phyloP scores from a whole-genome alignment of 2,329 filamentous ascomycete genomes.

The Helotiales sp. region DNA sequence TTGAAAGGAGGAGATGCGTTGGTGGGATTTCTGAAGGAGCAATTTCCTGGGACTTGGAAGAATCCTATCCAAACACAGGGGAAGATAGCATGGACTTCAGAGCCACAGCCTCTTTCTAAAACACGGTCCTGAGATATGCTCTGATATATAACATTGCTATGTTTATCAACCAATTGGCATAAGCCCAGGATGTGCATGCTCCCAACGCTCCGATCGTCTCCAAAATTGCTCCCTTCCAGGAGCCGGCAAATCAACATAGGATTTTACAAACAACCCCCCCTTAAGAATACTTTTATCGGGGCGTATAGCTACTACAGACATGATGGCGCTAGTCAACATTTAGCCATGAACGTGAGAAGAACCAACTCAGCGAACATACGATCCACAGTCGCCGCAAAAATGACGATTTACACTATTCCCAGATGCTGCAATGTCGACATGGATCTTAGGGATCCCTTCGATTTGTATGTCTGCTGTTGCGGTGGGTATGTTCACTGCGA shows the following conservation, averaged over 20 bases:
- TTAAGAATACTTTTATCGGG: constrained; percentile 21
- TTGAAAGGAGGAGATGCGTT: constrained; percentile 16
- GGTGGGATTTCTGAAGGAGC: constrained; percentile 14
- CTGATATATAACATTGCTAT: background rate
- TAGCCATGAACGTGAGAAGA: background rate
- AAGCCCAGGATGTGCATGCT: constrained; percentile 13
- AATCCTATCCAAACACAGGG: background rate
- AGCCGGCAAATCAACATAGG: constrained; percentile 16
- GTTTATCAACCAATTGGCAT: constrained; percentile 7
- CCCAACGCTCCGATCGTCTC: constrained; percentile 22
- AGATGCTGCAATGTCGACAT: constrained; percentile 13
- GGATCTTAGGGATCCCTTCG: constrained; percentile 21
- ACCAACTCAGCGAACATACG: constrained; percentile 2
- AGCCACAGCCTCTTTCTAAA: background rate
- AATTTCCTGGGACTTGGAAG: constrained; percentile 13
- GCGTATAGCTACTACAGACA: constrained; percentile 10
- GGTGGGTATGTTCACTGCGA: constrained; percentile 18
- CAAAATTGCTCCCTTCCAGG: constrained; percentile 21
- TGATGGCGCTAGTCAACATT: constrained; percentile 14
- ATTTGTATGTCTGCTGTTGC: constrained; percentile 17
- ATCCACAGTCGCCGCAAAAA: constrained; percentile 28
- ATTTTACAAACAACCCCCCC: constrained; percentile 24
- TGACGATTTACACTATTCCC: constrained; percentile 20
- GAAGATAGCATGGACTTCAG: background rate
- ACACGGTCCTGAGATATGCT: background rate